A percentile compares a stretch with the other conserved stretches of the same genome.
phyloP scores from a whole-genome alignment of 2,329 filamentous ascomycete species.

The Fusarium floridanum region DNA sequence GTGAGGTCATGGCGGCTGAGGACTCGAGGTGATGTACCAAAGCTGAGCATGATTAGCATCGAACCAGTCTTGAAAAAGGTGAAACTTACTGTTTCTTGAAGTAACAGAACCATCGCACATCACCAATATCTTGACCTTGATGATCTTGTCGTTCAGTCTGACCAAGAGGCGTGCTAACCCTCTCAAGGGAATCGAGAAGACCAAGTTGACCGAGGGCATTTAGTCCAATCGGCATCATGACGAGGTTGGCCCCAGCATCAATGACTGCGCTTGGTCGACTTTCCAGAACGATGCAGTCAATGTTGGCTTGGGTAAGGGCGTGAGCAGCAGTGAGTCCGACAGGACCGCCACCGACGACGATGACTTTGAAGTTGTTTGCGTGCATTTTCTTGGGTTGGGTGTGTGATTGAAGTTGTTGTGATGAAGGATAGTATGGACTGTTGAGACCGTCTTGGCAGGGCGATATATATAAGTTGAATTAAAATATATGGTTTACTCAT shows the following conservation, averaged over 20 bases:
- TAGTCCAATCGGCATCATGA: conserved; percentile 47
- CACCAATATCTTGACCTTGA: conserved; percentile 44
- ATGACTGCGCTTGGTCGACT: conserved; percentile 43
- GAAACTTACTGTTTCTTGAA: conserved; percentile 43
- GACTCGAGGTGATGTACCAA: conserved; percentile 45
- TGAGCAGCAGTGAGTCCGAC: conserved; percentile 47
- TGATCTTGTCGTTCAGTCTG: conserved; percentile 43
- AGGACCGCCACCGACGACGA: conserved; percentile 47
- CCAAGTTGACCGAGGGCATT: conserved; percentile 53
- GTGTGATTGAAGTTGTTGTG: not conserved
- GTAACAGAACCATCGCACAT: conserved; percentile 39
- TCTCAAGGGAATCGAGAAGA: conserved; percentile 39
- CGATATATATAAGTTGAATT: not conserved
- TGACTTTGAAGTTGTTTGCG: conserved; percentile 33
- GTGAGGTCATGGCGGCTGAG: conserved; percentile 54
- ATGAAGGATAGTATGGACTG: no score
- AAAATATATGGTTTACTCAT: not conserved
- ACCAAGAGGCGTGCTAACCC: conserved; percentile 39
- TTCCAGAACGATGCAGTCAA: conserved; percentile 57
- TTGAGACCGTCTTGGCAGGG: not conserved
- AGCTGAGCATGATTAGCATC: conserved; percentile 29
- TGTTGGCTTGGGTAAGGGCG: conserved; percentile 43
- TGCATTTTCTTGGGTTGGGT: not conserved
- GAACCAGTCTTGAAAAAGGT: accelerated
- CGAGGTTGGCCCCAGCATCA: conserved; percentile 49